phyloP scores from a whole-genome alignment of 1,284 basidiomycete species.

The Malassezia slooffiae region DNA sequence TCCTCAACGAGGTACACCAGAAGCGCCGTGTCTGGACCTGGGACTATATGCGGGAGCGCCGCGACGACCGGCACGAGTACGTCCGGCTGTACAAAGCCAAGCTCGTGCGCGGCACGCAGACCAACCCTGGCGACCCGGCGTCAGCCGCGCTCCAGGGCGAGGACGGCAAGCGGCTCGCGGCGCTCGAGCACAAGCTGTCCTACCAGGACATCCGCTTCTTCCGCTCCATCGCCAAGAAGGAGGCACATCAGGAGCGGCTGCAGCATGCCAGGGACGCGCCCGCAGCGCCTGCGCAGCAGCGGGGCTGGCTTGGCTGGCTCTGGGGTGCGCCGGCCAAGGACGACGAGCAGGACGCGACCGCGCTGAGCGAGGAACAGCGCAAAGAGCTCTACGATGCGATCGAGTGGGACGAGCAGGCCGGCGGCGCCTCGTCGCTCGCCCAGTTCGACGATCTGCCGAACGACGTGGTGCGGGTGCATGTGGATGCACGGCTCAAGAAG shows the following conservation, averaged over 20 bases:
- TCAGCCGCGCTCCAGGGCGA: slow-evolving; percentile 26
- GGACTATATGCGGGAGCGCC: slow-evolving; percentile 75
- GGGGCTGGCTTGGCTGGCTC: slow-evolving; percentile 44
- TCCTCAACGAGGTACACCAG: slow-evolving; percentile 75
- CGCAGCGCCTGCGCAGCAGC: slow-evolving; percentile 46
- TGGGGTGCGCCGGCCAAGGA: slow-evolving; percentile 31
- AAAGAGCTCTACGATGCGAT: slow-evolving; percentile 85
- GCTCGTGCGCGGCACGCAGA: not conserved
- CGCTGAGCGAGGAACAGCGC: slow-evolving; percentile 82
- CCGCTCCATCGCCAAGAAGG: slow-evolving; percentile 83
- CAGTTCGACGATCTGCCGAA: slow-evolving; percentile 52
- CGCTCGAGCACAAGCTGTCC: slow-evolving; percentile 68
- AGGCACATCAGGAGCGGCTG: slow-evolving; percentile 67
- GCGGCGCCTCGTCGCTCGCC: slow-evolving; percentile 17
- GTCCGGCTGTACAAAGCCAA: slow-evolving; percentile 73
- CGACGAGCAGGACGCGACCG: slow-evolving; percentile 45
- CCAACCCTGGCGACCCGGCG: slow-evolving; percentile 24
- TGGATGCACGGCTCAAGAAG: slow-evolving; percentile 53
- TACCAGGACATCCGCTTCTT: slow-evolving; percentile 98
- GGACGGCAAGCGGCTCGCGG: slow-evolving; percentile 51
- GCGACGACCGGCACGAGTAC: slow-evolving; percentile 73
- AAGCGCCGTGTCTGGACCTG: slow-evolving; percentile 79
- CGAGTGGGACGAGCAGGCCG: slow-evolving; percentile 61
- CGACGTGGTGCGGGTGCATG: slow-evolving; percentile 69
- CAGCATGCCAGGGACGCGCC: not conserved